A percentile compares a stretch with the other conserved stretches of the same genome.
phyloP scores from a whole-genome alignment of 768 basidiomycete species.

The Megacollybia marginata region DNA sequence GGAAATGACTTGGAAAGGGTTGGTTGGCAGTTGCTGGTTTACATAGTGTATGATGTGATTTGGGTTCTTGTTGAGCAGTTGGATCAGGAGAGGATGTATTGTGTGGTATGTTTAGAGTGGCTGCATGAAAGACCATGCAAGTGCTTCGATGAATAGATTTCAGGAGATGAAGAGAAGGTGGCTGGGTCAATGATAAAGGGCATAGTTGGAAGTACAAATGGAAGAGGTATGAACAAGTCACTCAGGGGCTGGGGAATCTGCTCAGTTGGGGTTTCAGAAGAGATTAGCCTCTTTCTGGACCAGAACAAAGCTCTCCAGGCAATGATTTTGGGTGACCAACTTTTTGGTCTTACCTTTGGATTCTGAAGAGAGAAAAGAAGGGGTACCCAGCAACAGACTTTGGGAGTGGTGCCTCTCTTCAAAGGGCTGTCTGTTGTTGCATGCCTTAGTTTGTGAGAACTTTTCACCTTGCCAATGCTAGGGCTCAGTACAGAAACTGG shows the following conservation, averaged over 20 bases:
- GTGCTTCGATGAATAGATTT: constrained; percentile 7
- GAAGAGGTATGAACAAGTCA: constrained; percentile 25
- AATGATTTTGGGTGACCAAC: constrained; percentile 30
- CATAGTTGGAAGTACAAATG: constrained; percentile 32
- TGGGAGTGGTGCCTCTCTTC: constrained; percentile 28
- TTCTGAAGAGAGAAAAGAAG: constrained; percentile 29
- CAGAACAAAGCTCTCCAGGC: constrained; percentile 63
- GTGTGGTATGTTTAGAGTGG: constrained; percentile 28
- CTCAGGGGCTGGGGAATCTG: constrained; percentile 2
- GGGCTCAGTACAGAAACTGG: constrained; percentile 12
- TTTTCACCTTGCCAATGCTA: constrained; percentile 43
- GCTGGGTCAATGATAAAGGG: constrained; percentile 31
- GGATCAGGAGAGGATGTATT: not conserved
- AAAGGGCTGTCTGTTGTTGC: constrained; percentile 7
- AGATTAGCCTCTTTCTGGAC: constrained; percentile 40
- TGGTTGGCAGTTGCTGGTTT: constrained; percentile 5
- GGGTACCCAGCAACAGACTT: constrained; percentile 50
- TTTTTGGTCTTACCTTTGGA: constrained; percentile 42
- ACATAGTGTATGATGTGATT: constrained; percentile 1
- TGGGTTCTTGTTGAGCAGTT: not conserved
- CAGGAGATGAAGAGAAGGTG: constrained; percentile 10
- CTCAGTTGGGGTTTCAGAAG: constrained; percentile 6
- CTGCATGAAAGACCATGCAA: constrained; percentile 33
- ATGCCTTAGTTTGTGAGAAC: constrained; percentile 34
- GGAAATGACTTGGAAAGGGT: too few relatives aligned